Base-by-base conservation (phyloP, 2,329 filamentous ascomycete species). In the Diaporthe caulivora region DNA sequence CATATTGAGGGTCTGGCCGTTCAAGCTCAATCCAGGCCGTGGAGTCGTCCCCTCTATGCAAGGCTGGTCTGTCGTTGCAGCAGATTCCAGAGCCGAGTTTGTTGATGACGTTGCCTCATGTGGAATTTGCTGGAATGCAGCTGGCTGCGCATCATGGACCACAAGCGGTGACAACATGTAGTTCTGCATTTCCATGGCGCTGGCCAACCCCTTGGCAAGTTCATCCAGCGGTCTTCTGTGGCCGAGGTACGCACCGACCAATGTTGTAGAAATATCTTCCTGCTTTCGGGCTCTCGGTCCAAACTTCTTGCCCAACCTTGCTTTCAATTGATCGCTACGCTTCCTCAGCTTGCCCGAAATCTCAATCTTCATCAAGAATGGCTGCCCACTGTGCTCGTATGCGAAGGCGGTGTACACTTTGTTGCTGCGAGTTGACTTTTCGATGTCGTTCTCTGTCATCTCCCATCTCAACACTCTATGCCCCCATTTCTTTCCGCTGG, bases 341-440 rank as follows among this genome's bases (percentile, higher is more conserved):
- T 76, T 77, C 65, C 80, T 76, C 1, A 81, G 73, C 18, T 72
- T 78, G 11, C 80, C 80, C 21, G 76, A 76, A 13, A 82, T 79
- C 71, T 79, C 77, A 8, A 81, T 79, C 24, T 77, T 76, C 76
- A 82, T 81, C 44, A 80, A 73, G 71, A 82, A 81, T 2, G 79
- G 78, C 44, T 80, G 77, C 9, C 76, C 75, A n/a, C 75, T 73
- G 53, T 81, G 80, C 17, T 79, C 77, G 54, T 81, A 81, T 2
- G 79, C 76, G 51, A 82, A 82, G 1, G 75, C 79, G 2, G 80
- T 81, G 57, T 80, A 78, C 6, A 81, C 76, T 21, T 70, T 77
- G 67, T 80, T 80, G 65, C 69, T 77, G 49, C 79, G 78, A 11
- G 70, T 69, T 0, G 79, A 77, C 37, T 60, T 65, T 21, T 79